phyloP scores from a whole-genome alignment of 2,329 filamentous ascomycete species.

The Dactylellina cionopaga region DNA sequence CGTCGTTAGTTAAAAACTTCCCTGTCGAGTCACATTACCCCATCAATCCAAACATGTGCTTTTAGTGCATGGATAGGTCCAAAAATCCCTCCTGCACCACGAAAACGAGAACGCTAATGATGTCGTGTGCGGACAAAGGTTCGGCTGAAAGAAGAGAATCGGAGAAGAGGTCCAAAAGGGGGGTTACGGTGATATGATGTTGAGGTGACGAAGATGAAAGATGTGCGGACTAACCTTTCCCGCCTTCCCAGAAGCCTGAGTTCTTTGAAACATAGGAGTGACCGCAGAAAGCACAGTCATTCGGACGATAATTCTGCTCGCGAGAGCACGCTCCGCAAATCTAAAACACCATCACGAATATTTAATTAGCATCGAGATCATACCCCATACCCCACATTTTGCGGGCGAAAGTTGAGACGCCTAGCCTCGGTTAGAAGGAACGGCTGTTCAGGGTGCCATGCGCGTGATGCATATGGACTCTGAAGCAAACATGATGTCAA shows the following conservation, averaged over 20 bases:
- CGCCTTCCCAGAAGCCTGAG: conserved; percentile 85
- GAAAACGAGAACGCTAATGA: conserved; percentile 36
- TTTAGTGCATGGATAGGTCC: conserved; percentile 34
- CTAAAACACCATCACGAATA: conserved; percentile 23
- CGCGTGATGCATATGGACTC: conserved; percentile 30
- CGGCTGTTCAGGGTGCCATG: conserved; percentile 20
- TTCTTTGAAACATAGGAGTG: conserved; percentile 75
- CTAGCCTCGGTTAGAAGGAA: conserved; percentile 51
- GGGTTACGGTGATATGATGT: background rate
- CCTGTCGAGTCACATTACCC: conserved; percentile 49
- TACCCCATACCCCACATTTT: conserved; percentile 48
- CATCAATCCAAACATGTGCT: conserved; percentile 33
- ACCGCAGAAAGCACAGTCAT: conserved; percentile 79
- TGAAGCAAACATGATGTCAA: conserved; percentile 38
- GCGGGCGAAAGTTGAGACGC: conserved; percentile 43
- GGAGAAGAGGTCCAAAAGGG: conserved; percentile 10
- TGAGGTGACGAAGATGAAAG: background rate
- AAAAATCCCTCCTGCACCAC: conserved; percentile 51
- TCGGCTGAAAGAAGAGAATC: conserved; percentile 13
- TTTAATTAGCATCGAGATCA: conserved; percentile 25
- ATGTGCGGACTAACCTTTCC: conserved; percentile 66
- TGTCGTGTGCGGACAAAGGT: conserved; percentile 30
- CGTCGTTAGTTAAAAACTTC: conserved; percentile 51
- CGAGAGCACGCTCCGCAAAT: conserved; percentile 75
- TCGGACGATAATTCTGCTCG: conserved; percentile 80